Percentiles rank a stretch among this genome's conserved stretches.
Evolutionary conservation across 768 basidiomycete genomes (phyloP).

Genomic region (Guyanaporus albipodus): DNA sequence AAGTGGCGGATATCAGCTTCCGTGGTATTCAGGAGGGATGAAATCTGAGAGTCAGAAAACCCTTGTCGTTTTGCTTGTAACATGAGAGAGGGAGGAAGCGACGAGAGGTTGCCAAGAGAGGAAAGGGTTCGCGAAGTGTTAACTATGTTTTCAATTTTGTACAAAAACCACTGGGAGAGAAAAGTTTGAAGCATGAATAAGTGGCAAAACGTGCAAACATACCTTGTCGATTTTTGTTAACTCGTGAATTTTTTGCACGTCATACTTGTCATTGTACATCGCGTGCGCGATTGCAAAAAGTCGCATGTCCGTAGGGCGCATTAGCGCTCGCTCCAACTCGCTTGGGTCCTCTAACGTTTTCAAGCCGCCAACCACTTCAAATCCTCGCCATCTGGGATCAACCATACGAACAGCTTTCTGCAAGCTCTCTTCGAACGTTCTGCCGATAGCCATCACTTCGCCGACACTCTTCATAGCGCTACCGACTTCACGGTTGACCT

Average conservation of each 20-base stretch:
- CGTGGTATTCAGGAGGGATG: constrained; percentile 66
- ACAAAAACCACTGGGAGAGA: constrained; percentile 80
- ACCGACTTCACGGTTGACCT: constrained; percentile 92
- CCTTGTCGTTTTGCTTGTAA: constrained; percentile 89
- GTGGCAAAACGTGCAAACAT: not conserved
- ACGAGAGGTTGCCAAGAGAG: constrained; percentile 62
- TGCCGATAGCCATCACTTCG: constrained; percentile 99
- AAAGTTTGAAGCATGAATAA: not conserved
- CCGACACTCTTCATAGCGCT: constrained; percentile 99
- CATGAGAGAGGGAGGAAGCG: constrained; percentile 74
- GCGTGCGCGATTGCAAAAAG: constrained; percentile 97
- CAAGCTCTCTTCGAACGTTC: constrained; percentile 97
- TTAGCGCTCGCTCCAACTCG: constrained; percentile 72
- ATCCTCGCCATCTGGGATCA: constrained; percentile 94
- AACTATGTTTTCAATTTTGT: constrained; percentile 99
- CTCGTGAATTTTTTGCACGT: constrained; percentile 86
- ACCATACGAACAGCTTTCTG: constrained; percentile 99
- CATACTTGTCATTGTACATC: constrained; percentile 90
- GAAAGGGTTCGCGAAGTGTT: constrained; percentile 76
- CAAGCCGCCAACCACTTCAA: constrained; percentile 89
- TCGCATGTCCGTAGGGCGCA: constrained; percentile 89
- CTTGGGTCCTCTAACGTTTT: constrained; percentile 69
- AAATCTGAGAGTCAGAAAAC: constrained; percentile 91
- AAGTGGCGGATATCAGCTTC: constrained; percentile 80
- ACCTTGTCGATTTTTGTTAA: constrained; percentile 99